Percentiles rank a stretch among this genome's conserved stretches.
phyloP scores from a whole-genome alignment of 345 rosid genomes.

The Aurinia saxatilis region DNA sequence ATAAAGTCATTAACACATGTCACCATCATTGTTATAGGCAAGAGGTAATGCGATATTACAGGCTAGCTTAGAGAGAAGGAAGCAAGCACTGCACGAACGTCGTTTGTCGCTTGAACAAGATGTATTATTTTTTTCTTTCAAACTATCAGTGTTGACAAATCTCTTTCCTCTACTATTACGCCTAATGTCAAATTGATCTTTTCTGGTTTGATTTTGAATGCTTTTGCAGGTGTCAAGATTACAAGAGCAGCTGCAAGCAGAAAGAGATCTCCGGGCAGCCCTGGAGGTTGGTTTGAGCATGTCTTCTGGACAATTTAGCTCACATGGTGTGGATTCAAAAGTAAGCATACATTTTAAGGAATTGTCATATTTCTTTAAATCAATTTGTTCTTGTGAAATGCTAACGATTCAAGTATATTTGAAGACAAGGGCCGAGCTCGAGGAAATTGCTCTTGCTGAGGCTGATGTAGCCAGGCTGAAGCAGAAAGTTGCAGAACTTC shows the following conservation, averaged over 20 bases:
- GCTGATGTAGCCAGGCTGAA: constrained; percentile 98
- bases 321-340: constrained; percentile 92
- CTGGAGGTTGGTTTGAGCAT: constrained; percentile 98
- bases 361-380: background rate
- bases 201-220: constrained; percentile 20
- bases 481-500: constrained; percentile 98
- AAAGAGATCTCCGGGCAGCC: constrained; percentile 97
- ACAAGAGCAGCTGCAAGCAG: constrained; percentile 99
- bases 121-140: constrained; percentile 38
- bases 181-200: background rate
- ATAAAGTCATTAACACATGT: constrained; percentile 9
- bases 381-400: constrained; percentile 1
- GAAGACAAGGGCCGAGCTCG: constrained; percentile 98
- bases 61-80: constrained; percentile 96
- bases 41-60: constrained; percentile 97
- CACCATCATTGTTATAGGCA: constrained; percentile 44
- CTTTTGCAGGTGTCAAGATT: constrained; percentile 72
- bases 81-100: constrained; percentile 97
- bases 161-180: background rate
- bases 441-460: constrained; percentile 99
- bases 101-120: constrained; percentile 99
- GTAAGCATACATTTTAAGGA: constrained; percentile 37
- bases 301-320: constrained; percentile 85
- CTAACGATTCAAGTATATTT: constrained; percentile 32
- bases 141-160: background rate